Evolutionary conservation across 2,329 filamentous ascomycete species (phyloP), one percentile per base, ranked within the genome.

Genomic region (Phaeophleospora eucalypticola): DNA sequence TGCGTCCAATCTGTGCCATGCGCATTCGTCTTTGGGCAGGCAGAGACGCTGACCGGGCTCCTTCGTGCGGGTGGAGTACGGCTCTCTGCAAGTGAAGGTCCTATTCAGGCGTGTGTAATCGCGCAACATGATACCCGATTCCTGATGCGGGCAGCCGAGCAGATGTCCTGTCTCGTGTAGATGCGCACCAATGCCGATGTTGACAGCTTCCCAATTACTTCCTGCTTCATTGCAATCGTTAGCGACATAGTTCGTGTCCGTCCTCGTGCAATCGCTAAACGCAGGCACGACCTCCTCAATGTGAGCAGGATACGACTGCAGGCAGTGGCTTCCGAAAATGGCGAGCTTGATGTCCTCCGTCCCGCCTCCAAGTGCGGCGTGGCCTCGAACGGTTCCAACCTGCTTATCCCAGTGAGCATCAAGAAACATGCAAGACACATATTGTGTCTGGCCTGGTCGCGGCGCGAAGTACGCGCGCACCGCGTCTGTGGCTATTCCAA

Each of bases 151-250:
- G 56, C 88, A 94, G 41, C 91, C 91, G 57, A 97, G 86, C 17
- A 95, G 69, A 69, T 95, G 91, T 3, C 91, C 91, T 0, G 86
- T 86, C 68, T 96, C 89, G 66, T 95, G 91, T 39, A 97, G 69
- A 67, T 97, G 91, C 8, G 89, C 90, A 6, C 91, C 91, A 54
- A 97, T 94, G 21, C 90, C 90, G 51, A 95, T 86, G 58, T 91
- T 95, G 19, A 88, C 89, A n/a, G 89, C 83, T 66, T 97, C 91
- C 91, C 91, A 97, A 38, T 83, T 93, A 63, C 87, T 95, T 18
- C 90, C 90, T 4, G 84, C 84, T 56, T 95, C 87, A 58, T 86
- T 86, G 65, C 83, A 88, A 64, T 95, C 88, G 60, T 96, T 95
- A 14, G 86, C 86, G 32, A 95, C 82, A 58, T 80, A 79, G 33